These are phyloP conservation scores for Delitschia confertaspora DNA, from an alignment of 495 filamentous ascomycete species.

Conservation along the genomic window DNA sequence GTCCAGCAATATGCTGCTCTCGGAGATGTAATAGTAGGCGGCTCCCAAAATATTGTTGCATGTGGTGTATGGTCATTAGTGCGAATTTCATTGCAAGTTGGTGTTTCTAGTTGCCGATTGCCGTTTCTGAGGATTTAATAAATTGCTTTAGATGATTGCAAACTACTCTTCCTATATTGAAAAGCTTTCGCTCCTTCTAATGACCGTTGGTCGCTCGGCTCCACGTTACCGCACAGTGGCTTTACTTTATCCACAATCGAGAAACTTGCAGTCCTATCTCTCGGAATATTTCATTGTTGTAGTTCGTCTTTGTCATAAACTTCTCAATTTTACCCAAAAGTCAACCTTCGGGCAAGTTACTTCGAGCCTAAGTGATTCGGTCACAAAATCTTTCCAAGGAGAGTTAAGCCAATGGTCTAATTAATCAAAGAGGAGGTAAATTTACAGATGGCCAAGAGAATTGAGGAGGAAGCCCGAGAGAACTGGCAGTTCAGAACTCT, in stretches of 20 bases:
- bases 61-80: constrained; percentile 41
- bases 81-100: constrained; percentile 36
- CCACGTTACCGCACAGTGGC: constrained; percentile 39
- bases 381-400: constrained; percentile 31
- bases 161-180: constrained; percentile 35
- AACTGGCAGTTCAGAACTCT: constrained; percentile 30
- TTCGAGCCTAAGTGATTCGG: constrained; percentile 29
- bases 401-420: constrained; percentile 36
- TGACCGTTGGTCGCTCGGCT: constrained; percentile 35
- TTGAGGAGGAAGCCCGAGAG: constrained; percentile 33
- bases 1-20: constrained; percentile 40
- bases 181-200: constrained; percentile 38
- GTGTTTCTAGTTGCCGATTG: constrained; percentile 19
- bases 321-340: constrained; percentile 35
- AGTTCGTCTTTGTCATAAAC: constrained; percentile 36
- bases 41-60: constrained; percentile 40
- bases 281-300: constrained; percentile 41
- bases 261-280: constrained; percentile 34
- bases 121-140: constrained; percentile 13
- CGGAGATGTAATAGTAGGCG: constrained; percentile 40
- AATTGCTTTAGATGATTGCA: constrained; percentile 28
- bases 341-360: constrained; percentile 33
- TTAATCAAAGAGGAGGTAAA: constrained; percentile 36
- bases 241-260: constrained; percentile 38
- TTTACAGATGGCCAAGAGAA: constrained; percentile 29